Conservation (phyloP, 768 basidiomycete species). For the Tulasnella calospora region DNA sequence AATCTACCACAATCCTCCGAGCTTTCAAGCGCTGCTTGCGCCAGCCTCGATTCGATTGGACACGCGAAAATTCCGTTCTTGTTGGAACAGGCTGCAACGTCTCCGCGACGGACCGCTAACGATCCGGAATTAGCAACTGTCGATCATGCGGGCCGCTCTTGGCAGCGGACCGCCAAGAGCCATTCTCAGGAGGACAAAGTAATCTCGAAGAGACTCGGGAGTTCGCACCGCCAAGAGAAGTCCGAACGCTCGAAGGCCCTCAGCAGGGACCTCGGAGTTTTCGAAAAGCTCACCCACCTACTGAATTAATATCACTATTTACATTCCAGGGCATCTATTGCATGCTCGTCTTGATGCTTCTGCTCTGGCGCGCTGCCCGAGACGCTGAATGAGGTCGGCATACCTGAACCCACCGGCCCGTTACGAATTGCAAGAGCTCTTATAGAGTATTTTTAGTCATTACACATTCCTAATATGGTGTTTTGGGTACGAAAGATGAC, state of each 20-base stretch:
- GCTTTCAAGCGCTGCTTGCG: neutral
- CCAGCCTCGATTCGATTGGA: neutral
- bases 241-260: neutral
- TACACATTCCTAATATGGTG: too few species aligned
- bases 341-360: neutral
- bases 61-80: neutral
- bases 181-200: neutral
- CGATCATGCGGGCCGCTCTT: too few species aligned
- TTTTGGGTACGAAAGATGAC: too few species aligned
- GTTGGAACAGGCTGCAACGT: too few species aligned
- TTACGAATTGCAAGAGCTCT: too few species aligned
- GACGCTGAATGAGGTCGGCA: too few species aligned
- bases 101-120: neutral
- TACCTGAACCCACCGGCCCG: too few species aligned
- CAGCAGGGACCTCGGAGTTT: neutral
- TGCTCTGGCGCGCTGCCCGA: too few species aligned
- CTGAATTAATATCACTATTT: neutral
- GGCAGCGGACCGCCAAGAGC: neutral
- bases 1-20: neutral
- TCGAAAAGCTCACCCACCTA: neutral
- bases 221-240: neutral
- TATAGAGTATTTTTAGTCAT: too few species aligned
- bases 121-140: neutral
- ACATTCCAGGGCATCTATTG: neutral
- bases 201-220: neutral